Conservation (phyloP, 768 basidiomycete species). For the Tephrocybe rancida region DNA sequence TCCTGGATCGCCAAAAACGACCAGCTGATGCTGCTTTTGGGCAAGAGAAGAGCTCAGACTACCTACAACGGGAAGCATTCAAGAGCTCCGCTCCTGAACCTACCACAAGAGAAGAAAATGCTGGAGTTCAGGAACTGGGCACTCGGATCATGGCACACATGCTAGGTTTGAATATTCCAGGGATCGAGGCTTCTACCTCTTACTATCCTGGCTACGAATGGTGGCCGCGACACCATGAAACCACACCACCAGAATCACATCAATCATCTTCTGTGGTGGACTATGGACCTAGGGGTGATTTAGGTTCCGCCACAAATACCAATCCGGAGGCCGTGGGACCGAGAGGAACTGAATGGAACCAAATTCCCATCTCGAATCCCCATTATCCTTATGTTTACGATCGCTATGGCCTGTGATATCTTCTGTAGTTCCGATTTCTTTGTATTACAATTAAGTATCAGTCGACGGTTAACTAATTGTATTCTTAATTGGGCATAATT, state of each 20-base stretch:
- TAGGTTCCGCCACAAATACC: slow-evolving; percentile 2
- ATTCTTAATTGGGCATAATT: slow-evolving; percentile 13
- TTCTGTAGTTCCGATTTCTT: slow-evolving; percentile 1
- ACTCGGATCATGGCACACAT: slow-evolving; percentile 74
- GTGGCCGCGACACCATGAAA: slow-evolving; percentile 55
- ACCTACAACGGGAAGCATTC: slow-evolving; percentile 43
- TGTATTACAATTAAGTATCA: slow-evolving; percentile 5
- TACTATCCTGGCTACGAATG: slow-evolving; percentile 63
- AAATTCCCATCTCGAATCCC: slow-evolving; percentile 14
- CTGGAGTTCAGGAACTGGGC: slow-evolving; percentile 64
- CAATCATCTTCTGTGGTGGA: slow-evolving; percentile 12
- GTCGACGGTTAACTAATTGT: slow-evolving; percentile 6
- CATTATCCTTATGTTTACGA: slow-evolving; percentile 20
- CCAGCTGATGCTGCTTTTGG: slow-evolving; percentile 67
- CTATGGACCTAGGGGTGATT: slow-evolving; percentile 5
- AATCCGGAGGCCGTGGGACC: neutral
- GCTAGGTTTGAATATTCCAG: slow-evolving; percentile 67
- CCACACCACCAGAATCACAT: slow-evolving; percentile 20
- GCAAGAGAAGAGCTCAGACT: slow-evolving; percentile 49
- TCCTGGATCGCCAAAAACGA: slow-evolving; percentile 54
- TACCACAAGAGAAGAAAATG: slow-evolving; percentile 28
- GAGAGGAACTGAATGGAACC: slow-evolving; percentile 11
- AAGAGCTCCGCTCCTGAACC: slow-evolving; percentile 22
- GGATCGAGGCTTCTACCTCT: slow-evolving; percentile 61
- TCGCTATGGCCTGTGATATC: slow-evolving; percentile 17